Evolutionary conservation across 345 rosid species (phyloP), one percentile per base, ranked within the genome.

Genomic region (Eucalyptus victrix): DNA sequence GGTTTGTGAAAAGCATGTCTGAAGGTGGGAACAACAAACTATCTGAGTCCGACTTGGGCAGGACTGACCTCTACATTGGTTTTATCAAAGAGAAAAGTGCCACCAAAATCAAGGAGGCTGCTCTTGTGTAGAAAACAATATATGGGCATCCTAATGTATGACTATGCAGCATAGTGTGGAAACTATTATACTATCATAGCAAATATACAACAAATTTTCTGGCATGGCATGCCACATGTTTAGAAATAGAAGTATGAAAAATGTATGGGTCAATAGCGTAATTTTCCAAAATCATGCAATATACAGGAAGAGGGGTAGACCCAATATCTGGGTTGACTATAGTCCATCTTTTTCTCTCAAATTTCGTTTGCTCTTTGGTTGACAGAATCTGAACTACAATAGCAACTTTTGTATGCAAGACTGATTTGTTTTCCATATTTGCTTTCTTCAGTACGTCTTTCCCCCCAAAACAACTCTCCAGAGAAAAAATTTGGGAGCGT

Each of bases 1-100:
- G 96, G 92, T 98, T 97, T 90, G 97, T 95, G 86, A 95, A 91
- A 90, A 93, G 92, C 94, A 97, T 97, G 98, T 93, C 95, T 72
- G 96, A 94, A 90, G 96, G 95, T 67, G 95, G 98, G 88, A 93
- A 91, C 42, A 90, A 90, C 89, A 91, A 90, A 90, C 92, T 96
- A 58, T 86, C 98, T 15, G 94, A 94, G 80, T 88, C 90, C 51
- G 97, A 95, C 94, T 87, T 94, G 87, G 90, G 86, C 6, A 94
- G 96, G 87, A 94, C 94, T 56, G 87, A 94, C 90, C 94, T 97
- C 90, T 95, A 93, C 88, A 94, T 97, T 86, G 96, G 99, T 60
- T 93, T 95, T 86, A 91, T 96, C 93, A 91, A 62, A 90, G 89
- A 92, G 90, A 93, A 91, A 92, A 90, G 67, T 30, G 88, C 37